Conservation (phyloP, 23 red algal species). For the Chondrus crispus region DNA sequence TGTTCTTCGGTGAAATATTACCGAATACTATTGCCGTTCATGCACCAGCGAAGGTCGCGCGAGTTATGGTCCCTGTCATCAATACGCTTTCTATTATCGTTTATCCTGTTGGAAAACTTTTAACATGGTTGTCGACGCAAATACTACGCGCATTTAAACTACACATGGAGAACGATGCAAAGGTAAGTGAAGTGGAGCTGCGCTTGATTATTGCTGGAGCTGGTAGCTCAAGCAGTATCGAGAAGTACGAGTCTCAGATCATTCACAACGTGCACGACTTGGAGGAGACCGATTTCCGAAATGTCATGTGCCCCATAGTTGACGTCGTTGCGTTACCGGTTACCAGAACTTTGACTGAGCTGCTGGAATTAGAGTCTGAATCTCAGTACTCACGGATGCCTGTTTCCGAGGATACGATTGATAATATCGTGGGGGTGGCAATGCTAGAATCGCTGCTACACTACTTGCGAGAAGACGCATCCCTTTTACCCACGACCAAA, state of each 20-base stretch:
- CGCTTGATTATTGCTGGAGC: constrained; percentile 95
- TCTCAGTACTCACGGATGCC: constrained; percentile 93
- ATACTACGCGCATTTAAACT: constrained; percentile 75
- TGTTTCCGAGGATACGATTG: constrained; percentile 75
- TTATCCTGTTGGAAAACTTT: constrained; percentile 94
- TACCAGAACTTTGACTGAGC: constrained; percentile 43
- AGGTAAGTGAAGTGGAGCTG: constrained; percentile 91
- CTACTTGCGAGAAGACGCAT: constrained; percentile 61
- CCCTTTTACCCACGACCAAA: constrained; percentile 40
- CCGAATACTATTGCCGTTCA: constrained; percentile 94
- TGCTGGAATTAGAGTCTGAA: constrained; percentile 69
- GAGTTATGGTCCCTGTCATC: constrained; percentile 86
- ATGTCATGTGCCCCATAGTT: constrained; percentile 94
- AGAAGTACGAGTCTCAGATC: constrained; percentile 92
- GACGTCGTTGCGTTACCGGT: constrained; percentile 78
- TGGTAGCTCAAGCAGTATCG: constrained; percentile 87
- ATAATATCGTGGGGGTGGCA: constrained; percentile 92
- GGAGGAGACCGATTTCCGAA: constrained; percentile 89
- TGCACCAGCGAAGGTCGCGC: constrained; percentile 75
- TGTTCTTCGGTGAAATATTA: constrained; percentile 99
- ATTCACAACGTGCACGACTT: constrained; percentile 92
- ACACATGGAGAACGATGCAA: constrained; percentile 57
- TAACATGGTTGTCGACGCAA: constrained; percentile 60
- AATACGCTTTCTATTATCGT: constrained; percentile 81
- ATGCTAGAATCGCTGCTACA: constrained; percentile 77